A percentile compares a stretch with the other conserved stretches of the same genome.
Conservation (phyloP, 2,329 filamentous ascomycete species). For the Trichophyton rubrum region DNA sequence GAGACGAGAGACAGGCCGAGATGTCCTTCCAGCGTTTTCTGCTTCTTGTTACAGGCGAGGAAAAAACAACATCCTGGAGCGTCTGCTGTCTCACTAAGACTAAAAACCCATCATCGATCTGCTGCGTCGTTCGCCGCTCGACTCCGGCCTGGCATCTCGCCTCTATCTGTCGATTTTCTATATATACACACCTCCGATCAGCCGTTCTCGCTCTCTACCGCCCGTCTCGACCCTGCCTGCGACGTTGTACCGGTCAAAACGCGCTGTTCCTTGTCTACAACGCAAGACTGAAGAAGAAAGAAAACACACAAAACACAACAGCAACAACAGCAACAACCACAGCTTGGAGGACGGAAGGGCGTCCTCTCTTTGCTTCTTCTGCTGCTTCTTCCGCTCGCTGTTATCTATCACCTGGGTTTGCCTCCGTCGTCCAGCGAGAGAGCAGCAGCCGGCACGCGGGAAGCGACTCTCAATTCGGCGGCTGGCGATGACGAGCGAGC, state of each 20-base stretch:
- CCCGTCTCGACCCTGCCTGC: no score
- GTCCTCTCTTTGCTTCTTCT: neutral
- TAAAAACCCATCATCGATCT: neutral
- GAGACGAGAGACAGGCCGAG: neutral
- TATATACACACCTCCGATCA: no score
- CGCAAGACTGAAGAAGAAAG: no score
- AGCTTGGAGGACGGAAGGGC: neutral
- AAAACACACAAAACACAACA: no score
- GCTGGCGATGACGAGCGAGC: neutral
- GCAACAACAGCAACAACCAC: no score
- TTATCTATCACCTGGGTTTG: neutral
- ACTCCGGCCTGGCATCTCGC: neutral
- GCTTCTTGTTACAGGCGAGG: neutral
- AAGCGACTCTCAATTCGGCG: neutral
- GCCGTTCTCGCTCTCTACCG: no score
- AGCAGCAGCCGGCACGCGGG: neutral
- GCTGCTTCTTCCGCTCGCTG: no score
- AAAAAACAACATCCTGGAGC: neutral
- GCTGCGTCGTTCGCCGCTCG: neutral
- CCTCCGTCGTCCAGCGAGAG: neutral
- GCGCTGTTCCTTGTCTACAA: no score
- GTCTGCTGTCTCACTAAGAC: slow-evolving; percentile 1
- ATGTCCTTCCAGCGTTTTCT: neutral
- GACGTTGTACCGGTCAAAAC: no score
- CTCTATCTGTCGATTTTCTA: neutral